Evolutionary conservation across 257 asterid genomes (phyloP), one percentile per base, ranked within the genome.

Genomic region (Penstemon davidsonii): DNA sequence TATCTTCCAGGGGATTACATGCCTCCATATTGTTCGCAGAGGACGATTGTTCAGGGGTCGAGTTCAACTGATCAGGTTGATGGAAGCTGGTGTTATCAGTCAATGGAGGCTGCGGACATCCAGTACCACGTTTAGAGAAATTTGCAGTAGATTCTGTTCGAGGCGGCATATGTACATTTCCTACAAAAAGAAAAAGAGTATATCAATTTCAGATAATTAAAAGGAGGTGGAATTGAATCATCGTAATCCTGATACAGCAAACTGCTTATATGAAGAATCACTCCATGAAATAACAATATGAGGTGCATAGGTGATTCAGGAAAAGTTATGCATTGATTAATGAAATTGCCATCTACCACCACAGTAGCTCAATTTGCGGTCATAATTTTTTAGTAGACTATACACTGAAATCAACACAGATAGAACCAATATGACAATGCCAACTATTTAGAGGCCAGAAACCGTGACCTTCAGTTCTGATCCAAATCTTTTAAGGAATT

Each of bases 91-190:
- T 39, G 50, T 67, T 13, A 55, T 60, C 63, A 13, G 60, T 36
- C 8, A 66, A 61, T 3, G 50, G 40, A 55, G 57, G 36, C 25
- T 8, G 47, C 25, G 67, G 71, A 42, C 54, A 51, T 72, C 59
- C 62, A 7, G 50, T 58, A 57, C 55, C 62, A 42, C 41, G 47
- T 52, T 67, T 52, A 12, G 45, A 50, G 43, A 62, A 51, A 42
- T 66, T 58, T 25, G 8, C 25, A 25, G 68, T 41, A 66, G 68
- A 66, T 54, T 59, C 73, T 68, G 46, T 55, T 19, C 63, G 77
- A 59, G 58, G 73, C 12, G 62, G 57, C 33, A 47, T 36, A 38
- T 40, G 50, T 33, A 39, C 19, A 60, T 60, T 53, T 67, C 67
- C 69, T 73, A 25, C 47, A 13, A 15, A 51, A 18, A 60, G 15